A percentile compares a stretch with the other conserved stretches of the same genome.
Evolutionary conservation across 352 stramenopile genomes (phyloP).

Genomic region (Paralagenidium karlingii): DNA sequence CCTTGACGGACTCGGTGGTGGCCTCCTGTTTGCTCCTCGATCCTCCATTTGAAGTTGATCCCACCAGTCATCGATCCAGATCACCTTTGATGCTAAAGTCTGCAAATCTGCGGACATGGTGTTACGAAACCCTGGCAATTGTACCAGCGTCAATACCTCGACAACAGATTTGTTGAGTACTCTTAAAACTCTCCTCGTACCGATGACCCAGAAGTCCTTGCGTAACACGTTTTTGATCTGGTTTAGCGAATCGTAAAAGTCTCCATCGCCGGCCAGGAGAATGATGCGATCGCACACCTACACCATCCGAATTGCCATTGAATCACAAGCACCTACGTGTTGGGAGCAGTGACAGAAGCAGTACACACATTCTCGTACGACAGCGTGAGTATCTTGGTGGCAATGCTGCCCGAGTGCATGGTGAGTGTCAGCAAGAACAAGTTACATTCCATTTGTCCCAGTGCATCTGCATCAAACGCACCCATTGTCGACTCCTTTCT

Average conservation of each 20-base stretch:
- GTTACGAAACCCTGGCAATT: constrained; percentile 40
- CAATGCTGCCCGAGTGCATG: constrained; percentile 27
- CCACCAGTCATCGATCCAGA: constrained; percentile 70
- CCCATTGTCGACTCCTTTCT: constrained; percentile 83
- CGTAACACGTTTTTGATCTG: constrained; percentile 66
- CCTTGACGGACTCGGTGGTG: too few relatives aligned
- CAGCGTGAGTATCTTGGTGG: constrained; percentile 76
- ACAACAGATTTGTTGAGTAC: neutral
- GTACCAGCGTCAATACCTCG: neutral
- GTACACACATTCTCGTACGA: constrained; percentile 65
- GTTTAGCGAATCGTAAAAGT: constrained; percentile 81
- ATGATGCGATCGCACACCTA: constrained; percentile 77
- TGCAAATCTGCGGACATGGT: constrained; percentile 69
- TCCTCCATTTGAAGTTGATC: constrained; percentile 15
- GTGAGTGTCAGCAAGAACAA: constrained; percentile 1
- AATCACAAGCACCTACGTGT: constrained; percentile 1
- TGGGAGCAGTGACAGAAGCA: neutral
- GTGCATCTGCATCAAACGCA: constrained; percentile 9
- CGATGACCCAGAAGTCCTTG: constrained; percentile 79
- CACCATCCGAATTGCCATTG: neutral
- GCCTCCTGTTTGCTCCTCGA: too few relatives aligned
- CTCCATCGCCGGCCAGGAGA: constrained; percentile 67
- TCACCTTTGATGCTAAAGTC: constrained; percentile 54
- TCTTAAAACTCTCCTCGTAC: constrained; percentile 15
- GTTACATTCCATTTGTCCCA: neutral